Base-by-base conservation (phyloP, 805 yeast genomes). In the Yarrowia yakushimensis region DNA sequence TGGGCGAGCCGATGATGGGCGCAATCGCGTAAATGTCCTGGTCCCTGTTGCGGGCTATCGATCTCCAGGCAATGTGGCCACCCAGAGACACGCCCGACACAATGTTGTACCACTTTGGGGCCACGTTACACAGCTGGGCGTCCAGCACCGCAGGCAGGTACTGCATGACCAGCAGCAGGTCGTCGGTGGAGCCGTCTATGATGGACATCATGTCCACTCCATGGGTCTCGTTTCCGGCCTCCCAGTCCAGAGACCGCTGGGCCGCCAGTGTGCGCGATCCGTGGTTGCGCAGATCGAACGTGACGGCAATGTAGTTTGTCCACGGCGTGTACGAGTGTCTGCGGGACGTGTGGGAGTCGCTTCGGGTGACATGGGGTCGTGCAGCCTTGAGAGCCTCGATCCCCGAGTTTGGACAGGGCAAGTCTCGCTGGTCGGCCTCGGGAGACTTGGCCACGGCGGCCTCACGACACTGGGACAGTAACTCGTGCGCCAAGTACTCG, bases 241-340 rank as follows among this genome's bases (percentile, higher is more conserved):
- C 65, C 87, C 87, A 84, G 22, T 73, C 72, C 2, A 67, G 59
- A 69, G 82, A 83, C 36, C 71, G 69, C 15, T 31, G 30, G 4
- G 64, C 68, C 45, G 77, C 75, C 4, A 80, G 70, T 10, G 67
- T 59, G 34, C 88, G 73, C 22, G 72, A 72, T 3, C 88, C 87
- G 67, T 84, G 88, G 69, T 84, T 84, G 33, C 85, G 76, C 64
- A 73, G 68, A 67, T 84, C 88, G 65, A 81, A 81, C 0, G 82
- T 74, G 11, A 81, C 81, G 46, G 80, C 79, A 34, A 84, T 74
- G 61, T 81, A 57, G 33, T 11, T 62, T n/a, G 68, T 68, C 28
- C 65, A 60, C 11, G 52, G 41, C n/a, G 54, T 50, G 34, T 41
- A 41, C 43, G 71, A 64, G 65, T 69, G 71, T 55, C 73, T 28